Conservation (phyloP, 2,329 filamentous ascomycete genomes). For the Aphanoascus verrucosus region DNA sequence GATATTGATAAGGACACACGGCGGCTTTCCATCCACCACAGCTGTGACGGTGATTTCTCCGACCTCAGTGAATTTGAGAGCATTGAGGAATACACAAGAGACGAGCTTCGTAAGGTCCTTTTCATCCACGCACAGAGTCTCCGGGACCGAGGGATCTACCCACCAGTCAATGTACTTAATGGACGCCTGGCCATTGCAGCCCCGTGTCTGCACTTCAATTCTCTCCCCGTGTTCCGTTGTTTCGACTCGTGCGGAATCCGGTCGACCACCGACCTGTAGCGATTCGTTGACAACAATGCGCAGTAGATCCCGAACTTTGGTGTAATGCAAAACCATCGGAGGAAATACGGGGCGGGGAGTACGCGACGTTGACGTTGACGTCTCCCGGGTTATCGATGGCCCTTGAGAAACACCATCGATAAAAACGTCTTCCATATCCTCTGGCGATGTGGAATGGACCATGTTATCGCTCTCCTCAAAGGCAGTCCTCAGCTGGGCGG, state of each 20-base stretch:
- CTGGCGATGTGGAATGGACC: conserved; percentile 30
- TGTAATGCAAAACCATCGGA: conserved; percentile 32
- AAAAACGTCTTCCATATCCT: conserved; percentile 26
- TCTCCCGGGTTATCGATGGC: conserved; percentile 28
- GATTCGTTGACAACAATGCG: conserved; percentile 40
- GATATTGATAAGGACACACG: conserved; percentile 51
- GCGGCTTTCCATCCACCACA: conserved; percentile 40
- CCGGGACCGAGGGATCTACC: conserved; percentile 38
- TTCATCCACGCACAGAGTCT: conserved; percentile 46
- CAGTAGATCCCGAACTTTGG: conserved; percentile 37
- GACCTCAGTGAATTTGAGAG: conserved; percentile 59
- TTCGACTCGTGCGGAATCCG: conserved; percentile 38
- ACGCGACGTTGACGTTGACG: conserved; percentile 16
- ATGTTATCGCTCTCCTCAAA: conserved; percentile 36
- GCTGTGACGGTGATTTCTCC: conserved; percentile 50
- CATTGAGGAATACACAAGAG: conserved; percentile 55
- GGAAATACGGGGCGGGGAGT: conserved; percentile 21
- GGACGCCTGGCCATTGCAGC: conserved; percentile 36
- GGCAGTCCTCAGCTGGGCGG: conserved; percentile 32
- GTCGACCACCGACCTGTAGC: conserved; percentile 38
- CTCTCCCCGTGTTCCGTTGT: conserved; percentile 36
- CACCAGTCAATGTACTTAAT: conserved; percentile 40
- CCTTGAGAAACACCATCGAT: conserved; percentile 29
- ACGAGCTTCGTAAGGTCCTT: conserved; percentile 54
- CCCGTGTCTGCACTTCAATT: conserved; percentile 37